These are phyloP conservation scores for Ustilago sp. DNA, from an alignment of 1,284 basidiomycete genomes.

Conservation along the genomic window DNA sequence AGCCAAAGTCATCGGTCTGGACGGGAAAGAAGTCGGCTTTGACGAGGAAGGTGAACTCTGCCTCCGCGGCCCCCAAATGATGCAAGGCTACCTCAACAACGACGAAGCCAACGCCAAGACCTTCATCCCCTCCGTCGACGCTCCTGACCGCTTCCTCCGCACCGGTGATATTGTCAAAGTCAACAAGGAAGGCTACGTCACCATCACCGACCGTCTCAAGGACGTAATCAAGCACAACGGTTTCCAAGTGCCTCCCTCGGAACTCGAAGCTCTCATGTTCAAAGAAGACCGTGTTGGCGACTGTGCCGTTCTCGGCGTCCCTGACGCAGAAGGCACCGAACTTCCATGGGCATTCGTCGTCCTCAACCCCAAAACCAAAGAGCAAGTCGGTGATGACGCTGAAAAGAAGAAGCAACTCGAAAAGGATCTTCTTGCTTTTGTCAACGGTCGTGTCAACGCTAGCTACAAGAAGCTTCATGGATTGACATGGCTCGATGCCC, in stretches of 20 bases:
- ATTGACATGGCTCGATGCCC: constrained; percentile 60
- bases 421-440: constrained; percentile 47
- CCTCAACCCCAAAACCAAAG: constrained; percentile 29
- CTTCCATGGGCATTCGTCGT: constrained; percentile 61
- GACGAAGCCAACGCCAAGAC: constrained; percentile 60
- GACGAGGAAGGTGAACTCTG: constrained; percentile 64
- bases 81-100: constrained; percentile 67
- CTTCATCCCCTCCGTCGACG: constrained; percentile 42
- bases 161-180: constrained; percentile 66
- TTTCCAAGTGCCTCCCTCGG: constrained; percentile 67
- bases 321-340: constrained; percentile 51
- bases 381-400: constrained; percentile 26
- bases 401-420: constrained; percentile 35
- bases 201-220: constrained; percentile 65
- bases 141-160: constrained; percentile 50
- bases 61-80: constrained; percentile 66
- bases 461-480: constrained; percentile 65
- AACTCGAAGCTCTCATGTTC: constrained; percentile 62
- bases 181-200: constrained; percentile 59
- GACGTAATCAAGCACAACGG: constrained; percentile 69
- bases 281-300: constrained; percentile 54
- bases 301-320: constrained; percentile 56
- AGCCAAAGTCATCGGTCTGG: constrained; percentile 56
- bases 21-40: constrained; percentile 50
- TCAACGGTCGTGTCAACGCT: constrained; percentile 60